A percentile compares a stretch with the other conserved stretches of the same genome.
Evolutionary conservation across 176 grass and related monocot species (phyloP).

Genomic region (Triticum dicoccoides): DNA sequence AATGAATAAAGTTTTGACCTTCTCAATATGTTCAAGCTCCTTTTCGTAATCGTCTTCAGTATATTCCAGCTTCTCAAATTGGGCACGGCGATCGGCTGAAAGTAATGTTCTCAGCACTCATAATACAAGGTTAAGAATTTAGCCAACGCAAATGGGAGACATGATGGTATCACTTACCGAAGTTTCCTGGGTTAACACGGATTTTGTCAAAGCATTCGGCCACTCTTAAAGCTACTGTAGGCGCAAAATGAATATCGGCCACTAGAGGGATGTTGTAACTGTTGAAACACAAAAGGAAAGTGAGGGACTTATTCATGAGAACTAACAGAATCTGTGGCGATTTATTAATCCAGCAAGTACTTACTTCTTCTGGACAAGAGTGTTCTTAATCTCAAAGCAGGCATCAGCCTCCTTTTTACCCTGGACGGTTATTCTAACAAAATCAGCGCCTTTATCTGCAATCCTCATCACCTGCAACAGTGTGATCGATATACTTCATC

Average conservation of each 20-base stretch:
- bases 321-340: background rate
- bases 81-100: conserved; percentile 93
- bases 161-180: conserved; percentile 51
- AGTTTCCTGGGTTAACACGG: conserved; percentile 99
- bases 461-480: conserved; percentile 91
- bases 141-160: conserved; percentile 17
- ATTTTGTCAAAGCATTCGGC: conserved; percentile 99
- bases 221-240: conserved; percentile 81
- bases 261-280: conserved; percentile 97
- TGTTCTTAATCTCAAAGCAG: conserved; percentile 95
- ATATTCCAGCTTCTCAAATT: conserved; percentile 92
- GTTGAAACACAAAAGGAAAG: conserved; percentile 9
- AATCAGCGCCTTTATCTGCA: conserved; percentile 92
- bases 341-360: background rate
- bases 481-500: background rate
- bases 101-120: conserved; percentile 32
- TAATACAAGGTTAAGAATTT: background rate
- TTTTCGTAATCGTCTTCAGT: conserved; percentile 87
- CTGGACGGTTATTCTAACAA: conserved; percentile 98
- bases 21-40: conserved; percentile 96
- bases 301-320: conserved; percentile 13
- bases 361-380: conserved; percentile 97
- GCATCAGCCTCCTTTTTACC: conserved; percentile 98
- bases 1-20: conserved; percentile 41
- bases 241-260: conserved; percentile 99